Base-by-base conservation (phyloP, 192 early-diverging fungal genomes). In the Coemansia sp. region DNA sequence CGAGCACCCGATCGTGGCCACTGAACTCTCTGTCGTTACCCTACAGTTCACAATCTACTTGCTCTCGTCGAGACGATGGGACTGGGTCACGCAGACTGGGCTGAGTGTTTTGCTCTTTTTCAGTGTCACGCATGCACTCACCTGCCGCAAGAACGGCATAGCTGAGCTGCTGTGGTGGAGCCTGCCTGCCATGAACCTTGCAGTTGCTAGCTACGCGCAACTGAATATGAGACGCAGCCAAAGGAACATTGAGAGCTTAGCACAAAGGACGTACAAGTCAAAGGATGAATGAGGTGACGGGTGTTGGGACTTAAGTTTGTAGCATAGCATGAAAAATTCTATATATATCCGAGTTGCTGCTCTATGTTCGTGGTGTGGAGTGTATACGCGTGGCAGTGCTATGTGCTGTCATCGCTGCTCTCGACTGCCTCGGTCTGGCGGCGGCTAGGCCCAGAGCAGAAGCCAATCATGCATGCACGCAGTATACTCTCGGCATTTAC, bases 401-500 rank as follows among this genome's bases (percentile, higher is more conserved):
- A 31, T 31, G 52, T 15, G 27, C 52, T 31, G 52, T 27, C 24
- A 24, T 55, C 52, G 52, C 22, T 31, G 12, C 11, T 27, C 27
- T 55, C 27, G 9, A 10, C 9, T 5, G 24, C 27, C 13, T 27
- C 12, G 5, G 52, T 55, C 52, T 55, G 52, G 27, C 22, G n/a
- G 29, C 38, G 20, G 64, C 41, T 65, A 39, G 27, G 50, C n/a
- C 29, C 60, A 9, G 12, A 74, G n/a, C 52, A 55, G 44, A 82
- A 69, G 3, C 93, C 93, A 27, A 94, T 89, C 13, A 92, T 71
- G 60, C 96, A 97, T 58, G 89, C 87, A 57, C 95, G 92, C 29
- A 97, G 84, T 81, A 97, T 87, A 22, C 80, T 87, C n/a, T 97
- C 95, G 24, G 90, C 83, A 73, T 99, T 99, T 22, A 99, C 96